phyloP scores from a whole-genome alignment of 805 yeast genomes.

The Priceomyces melissophilus region DNA sequence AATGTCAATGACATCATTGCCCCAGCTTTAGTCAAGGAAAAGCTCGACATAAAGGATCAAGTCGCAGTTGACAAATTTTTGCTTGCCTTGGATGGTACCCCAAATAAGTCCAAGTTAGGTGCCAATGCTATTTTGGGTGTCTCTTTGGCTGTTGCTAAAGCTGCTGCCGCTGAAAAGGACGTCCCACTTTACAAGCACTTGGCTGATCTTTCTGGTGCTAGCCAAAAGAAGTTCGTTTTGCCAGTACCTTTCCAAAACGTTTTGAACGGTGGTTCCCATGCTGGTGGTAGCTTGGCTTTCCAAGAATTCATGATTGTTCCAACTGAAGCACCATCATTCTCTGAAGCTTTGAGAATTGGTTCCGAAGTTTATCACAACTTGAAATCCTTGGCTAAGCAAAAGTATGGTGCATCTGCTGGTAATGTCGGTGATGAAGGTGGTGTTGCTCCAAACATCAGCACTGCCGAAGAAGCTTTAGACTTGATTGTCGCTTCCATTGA shows the following conservation, averaged over 20 bases:
- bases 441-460: constrained; percentile 96
- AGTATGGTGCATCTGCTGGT: constrained; percentile 97
- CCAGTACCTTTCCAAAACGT: constrained; percentile 99
- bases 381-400: constrained; percentile 88
- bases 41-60: constrained; percentile 85
- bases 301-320: constrained; percentile 99
- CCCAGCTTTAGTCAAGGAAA: constrained; percentile 82
- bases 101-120: constrained; percentile 96
- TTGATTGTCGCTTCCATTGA: constrained; percentile 86
- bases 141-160: constrained; percentile 94
- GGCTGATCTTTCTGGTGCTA: constrained; percentile 68
- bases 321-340: constrained; percentile 81
- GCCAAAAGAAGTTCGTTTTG: constrained; percentile 81
- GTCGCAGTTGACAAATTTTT: constrained; percentile 82
- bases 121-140: constrained; percentile 99
- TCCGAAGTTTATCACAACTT: constrained; percentile 97
- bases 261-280: constrained; percentile 99
- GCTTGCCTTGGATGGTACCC: constrained; percentile 87
- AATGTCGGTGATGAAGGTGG: constrained; percentile 99
- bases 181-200: constrained; percentile 93
- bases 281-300: constrained; percentile 98
- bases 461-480: constrained; percentile 97
- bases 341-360: constrained; percentile 96
- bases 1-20: constrained; percentile 94
- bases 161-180: constrained; percentile 94